phyloP scores from a whole-genome alignment of 768 basidiomycete genomes.

The Piloderma croceum region DNA sequence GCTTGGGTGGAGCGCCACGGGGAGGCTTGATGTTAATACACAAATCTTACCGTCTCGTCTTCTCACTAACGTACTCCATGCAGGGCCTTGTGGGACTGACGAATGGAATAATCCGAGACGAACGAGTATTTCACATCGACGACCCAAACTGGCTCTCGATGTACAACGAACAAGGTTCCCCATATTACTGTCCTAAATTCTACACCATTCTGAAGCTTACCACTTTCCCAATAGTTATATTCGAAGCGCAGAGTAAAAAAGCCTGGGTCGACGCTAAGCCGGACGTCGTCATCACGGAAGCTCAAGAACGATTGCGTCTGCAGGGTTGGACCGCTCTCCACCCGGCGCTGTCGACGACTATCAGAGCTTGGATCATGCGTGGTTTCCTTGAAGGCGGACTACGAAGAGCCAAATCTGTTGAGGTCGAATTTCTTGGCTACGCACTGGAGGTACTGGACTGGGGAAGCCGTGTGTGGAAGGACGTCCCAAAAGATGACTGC shows the following conservation, averaged over 20 bases:
- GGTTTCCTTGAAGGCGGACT: slow-evolving; percentile 26
- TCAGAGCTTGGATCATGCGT: slow-evolving; percentile 38
- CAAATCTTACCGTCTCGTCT: neutral
- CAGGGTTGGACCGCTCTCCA: slow-evolving; percentile 25
- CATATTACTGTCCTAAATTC: neutral
- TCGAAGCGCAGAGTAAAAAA: slow-evolving; percentile 21
- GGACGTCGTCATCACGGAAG: slow-evolving; percentile 28
- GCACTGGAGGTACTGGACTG: slow-evolving; percentile 38
- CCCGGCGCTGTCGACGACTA: slow-evolving; percentile 31
- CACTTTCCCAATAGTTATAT: slow-evolving; percentile 19
- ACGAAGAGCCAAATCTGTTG: slow-evolving; percentile 12
- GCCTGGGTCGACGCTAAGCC: slow-evolving; percentile 33
- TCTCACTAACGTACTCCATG: neutral
- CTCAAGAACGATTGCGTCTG: slow-evolving; percentile 15
- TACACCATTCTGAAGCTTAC: neutral
- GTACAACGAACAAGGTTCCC: slow-evolving; percentile 34
- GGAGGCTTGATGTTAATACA: neutral
- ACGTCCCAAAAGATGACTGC: slow-evolving; percentile 32
- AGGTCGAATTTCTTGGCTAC: slow-evolving; percentile 30
- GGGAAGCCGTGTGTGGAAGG: slow-evolving; percentile 34
- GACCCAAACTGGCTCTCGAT: slow-evolving; percentile 27
- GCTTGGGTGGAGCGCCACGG: neutral
- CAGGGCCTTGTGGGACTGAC: slow-evolving; percentile 28
- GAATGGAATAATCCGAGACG: slow-evolving; percentile 36
- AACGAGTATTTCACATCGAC: slow-evolving; percentile 34